These are phyloP conservation scores for Rhizoclosmatium sp. DNA, from an alignment of 192 early-diverging fungal species.

Conservation along the genomic window DNA sequence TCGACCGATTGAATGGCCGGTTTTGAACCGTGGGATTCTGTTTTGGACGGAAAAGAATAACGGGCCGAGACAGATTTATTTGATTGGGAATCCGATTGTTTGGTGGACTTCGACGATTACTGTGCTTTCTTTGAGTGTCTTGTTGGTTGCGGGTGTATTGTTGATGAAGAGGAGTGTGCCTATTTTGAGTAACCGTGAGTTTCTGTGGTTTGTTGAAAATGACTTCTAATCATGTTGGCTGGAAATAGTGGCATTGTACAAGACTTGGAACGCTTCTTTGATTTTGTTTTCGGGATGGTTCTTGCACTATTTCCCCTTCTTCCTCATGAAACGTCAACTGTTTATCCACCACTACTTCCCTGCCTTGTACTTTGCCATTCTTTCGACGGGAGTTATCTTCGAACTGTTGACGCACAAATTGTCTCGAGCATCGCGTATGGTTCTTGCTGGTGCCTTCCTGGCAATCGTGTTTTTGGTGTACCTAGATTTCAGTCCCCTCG, in stretches of 20 bases:
- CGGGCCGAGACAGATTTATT: slow-evolving; percentile 50
- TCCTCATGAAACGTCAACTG: slow-evolving; percentile 87
- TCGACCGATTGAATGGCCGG: slow-evolving; percentile 65
- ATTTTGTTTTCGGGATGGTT: slow-evolving; percentile 81
- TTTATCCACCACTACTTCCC: slow-evolving; percentile 98
- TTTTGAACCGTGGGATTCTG: slow-evolving; percentile 56
- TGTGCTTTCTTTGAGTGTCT: slow-evolving; percentile 37
- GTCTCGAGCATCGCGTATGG: slow-evolving; percentile 54
- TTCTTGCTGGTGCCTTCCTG: slow-evolving; percentile 61
- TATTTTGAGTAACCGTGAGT: slow-evolving; percentile 30
- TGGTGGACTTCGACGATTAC: slow-evolving; percentile 49
- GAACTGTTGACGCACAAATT: slow-evolving; percentile 77
- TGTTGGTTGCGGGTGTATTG: slow-evolving; percentile 32
- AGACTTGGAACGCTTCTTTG: slow-evolving; percentile 33
- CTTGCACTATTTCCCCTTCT: slow-evolving; percentile 89
- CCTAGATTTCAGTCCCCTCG: slow-evolving; percentile 75
- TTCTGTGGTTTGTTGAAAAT: not conserved
- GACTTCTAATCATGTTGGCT: slow-evolving; percentile 16
- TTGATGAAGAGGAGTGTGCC: slow-evolving; percentile 45
- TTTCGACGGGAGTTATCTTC: slow-evolving; percentile 73
- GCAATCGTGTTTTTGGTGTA: slow-evolving; percentile 69
- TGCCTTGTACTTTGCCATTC: slow-evolving; percentile 85
- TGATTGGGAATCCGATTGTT: slow-evolving; percentile 63
- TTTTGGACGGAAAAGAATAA: slow-evolving; percentile 61
- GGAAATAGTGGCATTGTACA: slow-evolving; percentile 26